Conservation (phyloP, 2,329 filamentous ascomycete species). For the Fulvia fulva region DNA sequence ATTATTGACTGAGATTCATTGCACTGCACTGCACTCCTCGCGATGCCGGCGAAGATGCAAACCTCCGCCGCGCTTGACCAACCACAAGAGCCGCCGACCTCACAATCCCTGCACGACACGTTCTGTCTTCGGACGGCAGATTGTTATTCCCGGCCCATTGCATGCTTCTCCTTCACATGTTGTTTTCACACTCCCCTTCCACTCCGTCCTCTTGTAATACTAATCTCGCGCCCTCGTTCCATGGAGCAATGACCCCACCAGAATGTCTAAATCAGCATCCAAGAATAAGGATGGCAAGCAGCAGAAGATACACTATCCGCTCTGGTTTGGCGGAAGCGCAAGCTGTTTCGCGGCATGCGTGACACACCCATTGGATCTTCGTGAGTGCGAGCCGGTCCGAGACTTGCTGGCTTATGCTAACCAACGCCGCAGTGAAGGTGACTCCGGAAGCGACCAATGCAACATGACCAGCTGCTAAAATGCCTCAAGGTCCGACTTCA, state of each 20-base stretch:
- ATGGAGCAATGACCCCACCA: slow-evolving; percentile 32
- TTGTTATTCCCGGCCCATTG: slow-evolving; percentile 3
- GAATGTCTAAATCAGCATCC: slow-evolving; percentile 40
- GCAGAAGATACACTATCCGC: slow-evolving; percentile 45
- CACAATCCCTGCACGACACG: neutral
- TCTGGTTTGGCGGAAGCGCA: slow-evolving; percentile 93
- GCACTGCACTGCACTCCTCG: no score
- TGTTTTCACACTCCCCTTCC: neutral
- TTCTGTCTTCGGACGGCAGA: neutral
- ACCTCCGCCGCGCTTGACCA: neutral
- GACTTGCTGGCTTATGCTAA: slow-evolving; percentile 29
- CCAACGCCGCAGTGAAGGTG: slow-evolving; percentile 43
- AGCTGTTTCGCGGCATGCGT: slow-evolving; percentile 87
- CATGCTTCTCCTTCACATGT: neutral
- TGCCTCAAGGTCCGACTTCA: slow-evolving; percentile 71
- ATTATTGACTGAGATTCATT: neutral
- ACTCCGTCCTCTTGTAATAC: neutral
- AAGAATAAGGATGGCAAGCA: slow-evolving; percentile 43
- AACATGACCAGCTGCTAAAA: neutral
- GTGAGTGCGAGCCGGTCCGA: slow-evolving; percentile 52
- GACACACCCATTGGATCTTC: slow-evolving; percentile 88
- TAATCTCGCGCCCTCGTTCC: neutral
- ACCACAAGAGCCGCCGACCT: neutral
- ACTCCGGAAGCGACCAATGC: neutral
- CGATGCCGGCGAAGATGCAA: neutral